These are phyloP conservation scores for Cucurbita maxima DNA, from an alignment of 306 rosid species.

Conservation along the genomic window DNA sequence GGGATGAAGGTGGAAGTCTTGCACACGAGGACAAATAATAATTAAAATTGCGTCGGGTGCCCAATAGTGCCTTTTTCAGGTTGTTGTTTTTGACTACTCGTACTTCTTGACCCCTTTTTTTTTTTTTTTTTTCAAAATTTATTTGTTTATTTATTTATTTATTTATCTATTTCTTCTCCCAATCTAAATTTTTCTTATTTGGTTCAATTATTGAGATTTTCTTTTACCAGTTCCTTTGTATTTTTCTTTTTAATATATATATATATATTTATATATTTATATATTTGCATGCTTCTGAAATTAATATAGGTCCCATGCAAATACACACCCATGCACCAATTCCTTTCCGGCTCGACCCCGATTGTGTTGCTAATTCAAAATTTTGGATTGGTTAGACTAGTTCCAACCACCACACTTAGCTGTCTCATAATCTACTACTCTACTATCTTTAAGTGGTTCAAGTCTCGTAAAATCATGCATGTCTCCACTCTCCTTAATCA, in stretches of 20 bases:
- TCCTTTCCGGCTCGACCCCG: too few species aligned
- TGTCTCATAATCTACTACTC: too few species aligned
- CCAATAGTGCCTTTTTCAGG: conserved; percentile 9
- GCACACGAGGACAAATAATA: conserved; percentile 11
- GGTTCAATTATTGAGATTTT: not conserved
- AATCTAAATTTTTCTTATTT: not conserved
- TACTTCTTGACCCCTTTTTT: not conserved
- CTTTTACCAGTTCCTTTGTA: not conserved
- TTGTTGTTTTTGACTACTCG: conserved; percentile 9
- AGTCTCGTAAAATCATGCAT: too few species aligned
- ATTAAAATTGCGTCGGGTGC: conserved; percentile 8
- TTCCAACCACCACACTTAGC: too few species aligned
- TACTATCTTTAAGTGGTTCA: too few species aligned
- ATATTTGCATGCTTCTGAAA: not conserved
- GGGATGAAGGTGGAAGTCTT: not conserved
- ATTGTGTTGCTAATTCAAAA: too few species aligned
- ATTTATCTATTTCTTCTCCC: not conserved
- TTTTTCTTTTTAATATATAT: not conserved
- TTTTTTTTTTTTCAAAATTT: too few species aligned
- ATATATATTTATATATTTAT: not conserved
- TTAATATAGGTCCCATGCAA: not conserved
- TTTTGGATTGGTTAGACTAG: too few species aligned
- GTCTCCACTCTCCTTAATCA: too few species aligned
- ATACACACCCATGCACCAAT: not conserved
- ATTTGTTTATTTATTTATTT: not conserved